Percentiles rank a stretch among this genome's conserved stretches.
These are phyloP conservation scores for Cyclotella atomus DNA, from an alignment of 108 stramenopile species.

Conservation along the genomic window DNA sequence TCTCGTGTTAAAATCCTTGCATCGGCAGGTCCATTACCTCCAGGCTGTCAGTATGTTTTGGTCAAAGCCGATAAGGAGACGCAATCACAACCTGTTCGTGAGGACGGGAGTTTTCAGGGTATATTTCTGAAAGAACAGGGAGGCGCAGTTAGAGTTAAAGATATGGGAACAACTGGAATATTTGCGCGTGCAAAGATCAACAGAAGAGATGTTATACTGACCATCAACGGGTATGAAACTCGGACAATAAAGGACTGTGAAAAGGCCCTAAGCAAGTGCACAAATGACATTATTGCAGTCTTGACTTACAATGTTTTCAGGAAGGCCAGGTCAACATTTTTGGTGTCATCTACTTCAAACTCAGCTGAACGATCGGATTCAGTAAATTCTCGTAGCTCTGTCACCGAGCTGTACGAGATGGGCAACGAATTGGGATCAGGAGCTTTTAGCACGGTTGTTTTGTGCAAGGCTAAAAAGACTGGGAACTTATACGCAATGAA, in stretches of 20 bases:
- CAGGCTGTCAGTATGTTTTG: conserved; percentile 5
- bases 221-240: conserved; percentile 1
- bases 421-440: conserved; percentile 13
- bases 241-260: conserved; percentile 5
- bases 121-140: conserved; percentile 10
- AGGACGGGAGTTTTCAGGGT: conserved; percentile 24
- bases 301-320: conserved; percentile 21
- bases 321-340: neutral
- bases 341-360: neutral
- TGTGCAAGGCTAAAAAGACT: conserved; percentile 34
- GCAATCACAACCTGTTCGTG: neutral
- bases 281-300: conserved; percentile 2
- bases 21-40: conserved; percentile 6
- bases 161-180: neutral
- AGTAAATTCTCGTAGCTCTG: neutral
- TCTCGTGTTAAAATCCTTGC: neutral
- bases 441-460: neutral
- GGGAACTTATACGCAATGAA: conserved; percentile 68
- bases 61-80: neutral
- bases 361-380: neutral
- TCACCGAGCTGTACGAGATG: conserved; percentile 12
- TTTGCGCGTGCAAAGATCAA: conserved; percentile 13
- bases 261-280: conserved; percentile 3
- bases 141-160: neutral
- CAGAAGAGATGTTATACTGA: conserved; percentile 7